Evolutionary conservation across 2,329 filamentous ascomycete species (phyloP).

Genomic region (Paecilomyces sp.): DNA sequence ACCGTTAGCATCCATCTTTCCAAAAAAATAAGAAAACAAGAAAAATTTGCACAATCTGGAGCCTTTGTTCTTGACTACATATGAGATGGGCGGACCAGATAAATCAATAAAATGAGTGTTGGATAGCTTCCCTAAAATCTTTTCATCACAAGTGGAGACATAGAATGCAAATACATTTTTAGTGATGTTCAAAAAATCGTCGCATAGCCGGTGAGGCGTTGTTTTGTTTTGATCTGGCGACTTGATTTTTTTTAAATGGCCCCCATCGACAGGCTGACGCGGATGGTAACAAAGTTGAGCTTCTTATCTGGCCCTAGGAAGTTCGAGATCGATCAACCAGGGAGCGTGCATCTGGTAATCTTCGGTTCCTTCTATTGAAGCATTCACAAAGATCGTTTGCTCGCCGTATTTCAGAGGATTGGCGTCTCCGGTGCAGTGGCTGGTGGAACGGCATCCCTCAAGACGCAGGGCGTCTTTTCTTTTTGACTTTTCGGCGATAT

Average conservation of each 20-base stretch:
- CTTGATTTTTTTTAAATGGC: background rate
- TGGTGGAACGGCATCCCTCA: conserved; percentile 27
- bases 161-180: too few species aligned
- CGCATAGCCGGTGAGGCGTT: background rate
- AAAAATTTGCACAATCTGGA: too few species aligned
- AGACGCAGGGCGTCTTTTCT: background rate
- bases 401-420: conserved; percentile 27
- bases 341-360: background rate
- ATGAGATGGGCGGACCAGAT: too few species aligned
- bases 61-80: too few species aligned
- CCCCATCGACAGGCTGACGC: background rate
- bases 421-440: conserved; percentile 30
- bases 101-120: too few species aligned
- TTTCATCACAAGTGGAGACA: too few species aligned
- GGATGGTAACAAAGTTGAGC: background rate
- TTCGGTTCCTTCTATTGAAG: conserved; percentile 42
- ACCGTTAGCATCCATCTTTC: too few species aligned
- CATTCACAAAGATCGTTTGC: conserved; percentile 56
- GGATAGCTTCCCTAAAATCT: too few species aligned
- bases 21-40: too few species aligned
- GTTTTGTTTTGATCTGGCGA: background rate
- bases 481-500: background rate
- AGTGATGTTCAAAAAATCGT: background rate
- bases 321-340: background rate
- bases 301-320: background rate